Conservation (phyloP, 2,329 filamentous ascomycete species). For the Huntiella abstrusa region DNA sequence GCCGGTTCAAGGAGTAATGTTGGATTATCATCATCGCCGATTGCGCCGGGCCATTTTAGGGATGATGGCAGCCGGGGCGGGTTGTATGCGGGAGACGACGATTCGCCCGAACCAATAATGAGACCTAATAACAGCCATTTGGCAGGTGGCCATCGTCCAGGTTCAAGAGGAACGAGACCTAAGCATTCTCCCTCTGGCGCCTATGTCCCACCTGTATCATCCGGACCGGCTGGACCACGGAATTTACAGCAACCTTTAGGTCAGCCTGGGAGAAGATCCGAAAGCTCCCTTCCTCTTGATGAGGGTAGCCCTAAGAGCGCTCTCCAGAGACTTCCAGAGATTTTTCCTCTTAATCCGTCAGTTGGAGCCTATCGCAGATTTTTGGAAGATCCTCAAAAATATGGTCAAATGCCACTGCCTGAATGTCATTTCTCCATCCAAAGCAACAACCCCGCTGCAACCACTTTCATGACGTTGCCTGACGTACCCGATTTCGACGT, state of each 20-base stretch:
- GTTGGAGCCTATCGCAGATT: conserved; percentile 30
- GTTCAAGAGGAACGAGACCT: conserved; percentile 5
- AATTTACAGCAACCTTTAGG: conserved; percentile 14
- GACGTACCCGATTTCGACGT: conserved; percentile 56
- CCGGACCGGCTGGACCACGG: conserved; percentile 12
- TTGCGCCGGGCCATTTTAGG: conserved; percentile 3
- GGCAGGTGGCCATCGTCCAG: conserved; percentile 6
- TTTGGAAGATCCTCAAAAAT: conserved; percentile 31
- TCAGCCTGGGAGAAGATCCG: conserved; percentile 6
- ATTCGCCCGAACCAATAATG: conserved; percentile 11
- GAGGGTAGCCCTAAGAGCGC: neutral
- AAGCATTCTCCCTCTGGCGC: conserved; percentile 6
- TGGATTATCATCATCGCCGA: conserved; percentile 9
- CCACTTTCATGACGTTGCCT: conserved; percentile 59
- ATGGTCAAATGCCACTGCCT: conserved; percentile 32
- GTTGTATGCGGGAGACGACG: conserved; percentile 22
- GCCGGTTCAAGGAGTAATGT: conserved; percentile 3
- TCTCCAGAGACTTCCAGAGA: neutral
- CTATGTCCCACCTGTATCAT: neutral
- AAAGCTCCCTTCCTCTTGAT: neutral
- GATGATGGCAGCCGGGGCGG: neutral
- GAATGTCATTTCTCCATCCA: conserved; percentile 34
- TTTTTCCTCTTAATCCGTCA: conserved; percentile 5
- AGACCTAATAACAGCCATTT: conserved; percentile 12
- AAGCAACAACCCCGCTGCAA: conserved; percentile 43